These are phyloP conservation scores for Pyrus hybrid DNA, from an alignment of 331 rosid species.

Conservation along the genomic window DNA sequence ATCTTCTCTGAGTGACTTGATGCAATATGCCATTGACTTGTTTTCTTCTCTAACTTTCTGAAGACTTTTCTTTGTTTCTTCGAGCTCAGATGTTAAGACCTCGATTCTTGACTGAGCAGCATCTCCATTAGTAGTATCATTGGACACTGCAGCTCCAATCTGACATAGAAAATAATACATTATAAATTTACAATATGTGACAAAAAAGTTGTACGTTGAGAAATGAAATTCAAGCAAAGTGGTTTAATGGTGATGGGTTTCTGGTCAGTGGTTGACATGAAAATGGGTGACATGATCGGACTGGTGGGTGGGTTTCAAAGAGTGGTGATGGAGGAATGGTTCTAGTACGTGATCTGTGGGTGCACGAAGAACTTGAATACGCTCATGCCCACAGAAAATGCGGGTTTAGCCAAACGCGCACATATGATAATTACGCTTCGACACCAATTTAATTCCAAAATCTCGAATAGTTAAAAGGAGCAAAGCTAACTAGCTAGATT, in stretches of 20 bases:
- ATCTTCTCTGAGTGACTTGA: constrained; percentile 56
- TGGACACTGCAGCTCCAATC: constrained; percentile 28
- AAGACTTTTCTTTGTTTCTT: constrained; percentile 53
- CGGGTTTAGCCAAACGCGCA: too few relatives aligned
- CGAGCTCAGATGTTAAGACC: constrained; percentile 43
- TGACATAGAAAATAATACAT: background rate
- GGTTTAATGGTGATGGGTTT: background rate
- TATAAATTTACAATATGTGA: background rate
- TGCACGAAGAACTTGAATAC: background rate
- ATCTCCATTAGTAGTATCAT: constrained; percentile 19
- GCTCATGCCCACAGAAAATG: too few relatives aligned
- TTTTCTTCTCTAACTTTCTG: constrained; percentile 63
- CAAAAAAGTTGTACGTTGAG: background rate
- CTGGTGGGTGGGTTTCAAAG: background rate
- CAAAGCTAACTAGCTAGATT: background rate
- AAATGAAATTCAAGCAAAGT: background rate
- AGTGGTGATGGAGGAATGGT: background rate
- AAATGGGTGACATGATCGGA: background rate
- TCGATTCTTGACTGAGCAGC: constrained; percentile 29
- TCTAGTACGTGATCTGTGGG: background rate
- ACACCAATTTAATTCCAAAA: too few relatives aligned
- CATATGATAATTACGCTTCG: too few relatives aligned
- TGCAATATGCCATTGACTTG: constrained; percentile 29
- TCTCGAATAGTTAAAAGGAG: background rate
- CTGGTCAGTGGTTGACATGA: background rate